phyloP scores from a whole-genome alignment of 148 eudicot species.

The Rhododendron williamsianum region DNA sequence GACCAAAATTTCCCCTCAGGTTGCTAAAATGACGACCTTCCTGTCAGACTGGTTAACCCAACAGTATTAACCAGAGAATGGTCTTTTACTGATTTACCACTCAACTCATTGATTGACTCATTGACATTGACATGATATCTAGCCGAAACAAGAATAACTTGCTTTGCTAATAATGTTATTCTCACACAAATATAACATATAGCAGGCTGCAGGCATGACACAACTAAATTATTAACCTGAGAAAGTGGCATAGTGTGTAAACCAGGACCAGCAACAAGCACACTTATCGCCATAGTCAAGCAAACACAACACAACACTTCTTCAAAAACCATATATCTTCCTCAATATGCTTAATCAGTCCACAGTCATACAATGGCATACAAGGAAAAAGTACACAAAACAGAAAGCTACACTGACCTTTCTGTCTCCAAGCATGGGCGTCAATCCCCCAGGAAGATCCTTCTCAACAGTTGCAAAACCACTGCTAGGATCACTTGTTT shows the following conservation, averaged over 20 bases:
- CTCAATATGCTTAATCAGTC: background rate
- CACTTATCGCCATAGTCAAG: background rate
- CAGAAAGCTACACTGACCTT: constrained; percentile 45
- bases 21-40: background rate
- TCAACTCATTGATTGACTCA: background rate
- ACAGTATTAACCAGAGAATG: background rate
- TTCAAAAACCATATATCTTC: background rate
- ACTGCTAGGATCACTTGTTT: constrained; percentile 89
- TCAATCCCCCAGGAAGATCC: constrained; percentile 83
- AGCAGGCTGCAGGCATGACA: background rate
- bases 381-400: background rate
- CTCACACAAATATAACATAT: background rate
- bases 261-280: background rate
- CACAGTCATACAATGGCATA: background rate
- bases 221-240: background rate
- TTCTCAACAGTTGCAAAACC: constrained; percentile 95
- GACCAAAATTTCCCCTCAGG: background rate
- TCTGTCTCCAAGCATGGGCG: constrained; percentile 97
- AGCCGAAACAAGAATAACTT: background rate
- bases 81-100: background rate
- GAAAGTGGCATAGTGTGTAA: background rate
- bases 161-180: background rate
- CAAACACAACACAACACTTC: background rate
- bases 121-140: background rate
- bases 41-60: background rate